Evolutionary conservation across 441 rosid genomes (phyloP), one percentile per base, ranked within the genome.

Genomic region (Corymbia calophylla): DNA sequence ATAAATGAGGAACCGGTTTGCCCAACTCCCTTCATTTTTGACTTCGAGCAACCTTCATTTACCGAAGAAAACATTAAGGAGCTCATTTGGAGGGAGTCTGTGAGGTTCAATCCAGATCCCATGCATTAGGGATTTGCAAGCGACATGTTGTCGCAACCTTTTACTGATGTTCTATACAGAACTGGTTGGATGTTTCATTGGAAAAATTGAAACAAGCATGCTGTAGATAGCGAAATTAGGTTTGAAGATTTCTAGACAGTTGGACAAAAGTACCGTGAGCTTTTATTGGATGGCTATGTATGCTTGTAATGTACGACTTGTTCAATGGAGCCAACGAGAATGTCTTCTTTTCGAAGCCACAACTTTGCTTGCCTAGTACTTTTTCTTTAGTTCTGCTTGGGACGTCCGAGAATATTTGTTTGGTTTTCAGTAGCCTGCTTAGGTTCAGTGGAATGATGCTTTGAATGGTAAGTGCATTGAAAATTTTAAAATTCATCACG

Each of bases 1-100:
- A 90, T 90, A 54, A 90, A 90, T 27, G 91, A 90, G 89, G 91
- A 90, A 77, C 91, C 91, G 9, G 60, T 88, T 73, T 90, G 91
- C 88, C 73, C 77, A 3, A 35, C 56, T 66, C 89, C 87, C 85
- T 90, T 90, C 86, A 70, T 55, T 60, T 90, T 66, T 47, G 91
- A 90, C 88, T 90, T 90, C 35, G 91, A 90, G 86, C 89, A 90
- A 66, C 89, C 91, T 5, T 62, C 91, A 16, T 90, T 90, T 68
- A 88, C 89, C 19, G 91, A 90, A 53, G 91, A 88, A 86, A 70
- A 90, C 77, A 90, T 90, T 48, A 90, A 88, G 89, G 91, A 90
- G 86, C 91, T 90, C 51, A 88, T 90, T 31, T 90, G 91, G 91
- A 53, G 88, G 84, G 91, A 90, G 86, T 66, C 91, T 25, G 49